Base-by-base conservation (phyloP, 768 basidiomycete species). In the Auricularia sp. region DNA sequence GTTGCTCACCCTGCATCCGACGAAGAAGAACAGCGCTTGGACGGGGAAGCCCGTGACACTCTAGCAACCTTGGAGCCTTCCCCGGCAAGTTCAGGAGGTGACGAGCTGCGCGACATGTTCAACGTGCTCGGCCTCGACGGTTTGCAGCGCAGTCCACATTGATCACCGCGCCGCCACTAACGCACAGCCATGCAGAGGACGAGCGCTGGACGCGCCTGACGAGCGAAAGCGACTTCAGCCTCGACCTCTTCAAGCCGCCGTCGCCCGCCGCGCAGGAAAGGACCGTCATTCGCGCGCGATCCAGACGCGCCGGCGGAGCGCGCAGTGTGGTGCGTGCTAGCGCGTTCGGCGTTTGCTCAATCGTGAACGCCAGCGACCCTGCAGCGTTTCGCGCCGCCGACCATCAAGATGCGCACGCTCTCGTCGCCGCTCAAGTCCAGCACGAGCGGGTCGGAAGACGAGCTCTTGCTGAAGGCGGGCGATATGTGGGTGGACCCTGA, bases 21-120 rank as follows among this genome's bases (percentile, higher is more conserved):
- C 18, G 16, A 18, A 6, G 47, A 51, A 8, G 47, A 51, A 21
- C 10, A 21, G 16, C 47, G 21, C 47, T 10, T 3, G 43, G 43
- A 44, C 43, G 11, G 18, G 10, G 11, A 44, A 44, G 43, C 43
- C 2, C 11, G 43, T 44, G 43, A 44, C 43, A 18, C 11, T 11
- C 43, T 11, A 44, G 43, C 18, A 2, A 14, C 39, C 39, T 42
- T 29, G 43, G 47, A n/a, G 34, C 54, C 36, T 6, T 60, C 36
- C 53, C 58, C 54, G 18, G 36, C 62, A 35, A 61, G 64, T 35
- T 59, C 64, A 8, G 64, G 59, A 12, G 64, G 66, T 3, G 64
- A 64, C 47, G 61, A 67, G 51, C 61, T 67, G 12, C 63, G 61
- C 23, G 64, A 67, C 53, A 61, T 67, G 61, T 67, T 67, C 61